These are phyloP conservation scores for Mycena kentingensis DNA, from an alignment of 768 basidiomycete genomes.

Conservation along the genomic window DNA sequence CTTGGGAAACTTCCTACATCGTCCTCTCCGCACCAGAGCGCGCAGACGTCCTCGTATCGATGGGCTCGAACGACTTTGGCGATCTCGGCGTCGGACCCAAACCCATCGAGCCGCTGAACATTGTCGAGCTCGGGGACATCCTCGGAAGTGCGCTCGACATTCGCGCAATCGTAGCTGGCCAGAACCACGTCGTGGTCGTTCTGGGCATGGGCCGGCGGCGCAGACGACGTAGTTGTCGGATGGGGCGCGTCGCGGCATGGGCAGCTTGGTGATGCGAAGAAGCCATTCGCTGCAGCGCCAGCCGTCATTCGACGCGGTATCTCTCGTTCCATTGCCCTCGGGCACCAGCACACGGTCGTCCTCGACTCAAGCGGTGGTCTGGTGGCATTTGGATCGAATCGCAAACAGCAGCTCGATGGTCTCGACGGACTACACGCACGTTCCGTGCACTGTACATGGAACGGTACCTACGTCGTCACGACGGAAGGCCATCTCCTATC, in stretches of 20 bases:
- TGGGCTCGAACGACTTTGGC: no score
- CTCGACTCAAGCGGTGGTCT: constrained; percentile 59
- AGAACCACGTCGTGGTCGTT: constrained; percentile 67
- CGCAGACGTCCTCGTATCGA: no score
- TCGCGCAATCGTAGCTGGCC: constrained; percentile 55
- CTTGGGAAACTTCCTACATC: no score
- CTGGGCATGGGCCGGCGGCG: constrained; percentile 36
- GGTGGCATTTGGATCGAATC: constrained; percentile 65
- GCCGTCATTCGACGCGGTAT: constrained; percentile 38
- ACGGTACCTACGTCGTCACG: constrained; percentile 62
- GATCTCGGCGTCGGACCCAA: no score
- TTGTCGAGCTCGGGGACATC: no score
- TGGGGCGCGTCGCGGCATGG: constrained; percentile 90
- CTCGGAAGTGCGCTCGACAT: no score
- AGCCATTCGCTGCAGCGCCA: constrained; percentile 35
- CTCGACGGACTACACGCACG: constrained; percentile 31
- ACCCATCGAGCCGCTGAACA: no score
- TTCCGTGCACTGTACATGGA: constrained; percentile 72
- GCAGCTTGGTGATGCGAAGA: constrained; percentile 60
- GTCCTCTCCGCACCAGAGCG: no score
- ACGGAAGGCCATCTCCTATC: constrained; percentile 35
- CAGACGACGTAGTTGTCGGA: constrained; percentile 49
- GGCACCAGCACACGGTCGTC: constrained; percentile 48
- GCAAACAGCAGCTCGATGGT: constrained; percentile 63
- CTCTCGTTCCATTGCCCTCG: constrained; percentile 40